A percentile compares a stretch with the other conserved stretches of the same genome.
Evolutionary conservation across 495 filamentous ascomycete species (phyloP).

Genomic region (Hypoxylon intermedium): DNA sequence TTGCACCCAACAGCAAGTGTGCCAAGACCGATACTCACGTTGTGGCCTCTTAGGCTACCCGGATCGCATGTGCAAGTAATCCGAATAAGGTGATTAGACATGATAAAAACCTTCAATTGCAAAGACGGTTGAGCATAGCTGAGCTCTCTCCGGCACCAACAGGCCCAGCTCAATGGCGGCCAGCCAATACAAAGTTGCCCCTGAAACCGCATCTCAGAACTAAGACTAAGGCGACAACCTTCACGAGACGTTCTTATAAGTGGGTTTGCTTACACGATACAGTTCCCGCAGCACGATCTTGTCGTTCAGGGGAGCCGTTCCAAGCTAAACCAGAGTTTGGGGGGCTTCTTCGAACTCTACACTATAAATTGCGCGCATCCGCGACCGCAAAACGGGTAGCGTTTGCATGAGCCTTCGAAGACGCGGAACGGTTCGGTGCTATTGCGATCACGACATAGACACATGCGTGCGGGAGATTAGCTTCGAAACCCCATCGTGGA

Average conservation of each 20-base stretch:
- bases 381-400: too few species aligned
- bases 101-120: slow-evolving; percentile 10
- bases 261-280: neutral
- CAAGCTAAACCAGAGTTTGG: slow-evolving; percentile 10
- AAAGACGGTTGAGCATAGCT: neutral
- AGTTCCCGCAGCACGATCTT: slow-evolving; percentile 4
- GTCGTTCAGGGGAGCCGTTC: slow-evolving; percentile 6
- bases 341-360: slow-evolving; percentile 9
- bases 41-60: neutral
- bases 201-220: neutral
- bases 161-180: neutral
- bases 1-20: neutral
- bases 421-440: slow-evolving; percentile 6
- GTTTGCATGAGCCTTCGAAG: neutral
- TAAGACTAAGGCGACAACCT: neutral
- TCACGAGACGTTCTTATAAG: neutral
- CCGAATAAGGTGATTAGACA: slow-evolving; percentile 15
- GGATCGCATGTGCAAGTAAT: neutral
- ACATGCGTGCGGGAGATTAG: too few species aligned
- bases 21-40: neutral
- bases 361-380: slow-evolving; percentile 22
- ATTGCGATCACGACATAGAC: neutral
- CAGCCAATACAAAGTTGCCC: neutral
- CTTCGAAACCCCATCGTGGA: slow-evolving; percentile 11
- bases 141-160: neutral